Conservation (phyloP, 116 monocot genomes). For the Zostera marina region DNA sequence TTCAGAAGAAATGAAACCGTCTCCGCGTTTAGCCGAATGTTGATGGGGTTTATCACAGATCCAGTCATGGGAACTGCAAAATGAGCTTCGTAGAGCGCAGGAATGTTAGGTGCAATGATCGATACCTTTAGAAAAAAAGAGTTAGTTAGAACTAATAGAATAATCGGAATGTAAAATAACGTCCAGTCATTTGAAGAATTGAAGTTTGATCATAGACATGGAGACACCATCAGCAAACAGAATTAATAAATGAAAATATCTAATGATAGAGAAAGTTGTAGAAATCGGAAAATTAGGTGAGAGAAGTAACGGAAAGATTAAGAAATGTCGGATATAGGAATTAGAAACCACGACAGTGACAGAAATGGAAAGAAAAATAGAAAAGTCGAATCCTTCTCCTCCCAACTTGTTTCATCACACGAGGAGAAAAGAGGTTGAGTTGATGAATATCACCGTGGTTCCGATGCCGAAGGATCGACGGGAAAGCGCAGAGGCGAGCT, state of each 20-base stretch:
- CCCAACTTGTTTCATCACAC: not conserved
- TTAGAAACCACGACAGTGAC: not conserved
- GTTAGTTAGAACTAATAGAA: not conserved
- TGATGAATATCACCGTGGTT: conserved; percentile 25
- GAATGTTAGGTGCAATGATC: conserved; percentile 86
- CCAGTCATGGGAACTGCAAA: conserved; percentile 95
- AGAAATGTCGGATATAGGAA: not conserved
- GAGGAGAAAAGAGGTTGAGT: not conserved
- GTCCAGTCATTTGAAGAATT: too few species aligned
- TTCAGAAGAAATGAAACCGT: conserved; percentile 77
- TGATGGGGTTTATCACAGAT: conserved; percentile 64
- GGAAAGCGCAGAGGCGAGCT: conserved; percentile 79
- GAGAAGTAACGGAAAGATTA: not conserved
- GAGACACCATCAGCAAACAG: too few species aligned
- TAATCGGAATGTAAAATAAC: too few species aligned
- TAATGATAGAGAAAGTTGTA: too few species aligned
- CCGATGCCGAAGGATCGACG: conserved; percentile 60
- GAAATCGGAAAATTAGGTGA: too few species aligned
- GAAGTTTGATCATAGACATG: too few species aligned
- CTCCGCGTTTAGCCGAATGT: conserved; percentile 63
- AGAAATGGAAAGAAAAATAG: not conserved
- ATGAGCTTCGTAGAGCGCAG: conserved; percentile 85
- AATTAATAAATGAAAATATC: too few species aligned
- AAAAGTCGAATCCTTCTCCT: not conserved
- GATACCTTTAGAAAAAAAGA: conserved; percentile 36